Evolutionary conservation across 2,329 filamentous ascomycete species (phyloP).

Genomic region (Fusarium tjaetaba): DNA sequence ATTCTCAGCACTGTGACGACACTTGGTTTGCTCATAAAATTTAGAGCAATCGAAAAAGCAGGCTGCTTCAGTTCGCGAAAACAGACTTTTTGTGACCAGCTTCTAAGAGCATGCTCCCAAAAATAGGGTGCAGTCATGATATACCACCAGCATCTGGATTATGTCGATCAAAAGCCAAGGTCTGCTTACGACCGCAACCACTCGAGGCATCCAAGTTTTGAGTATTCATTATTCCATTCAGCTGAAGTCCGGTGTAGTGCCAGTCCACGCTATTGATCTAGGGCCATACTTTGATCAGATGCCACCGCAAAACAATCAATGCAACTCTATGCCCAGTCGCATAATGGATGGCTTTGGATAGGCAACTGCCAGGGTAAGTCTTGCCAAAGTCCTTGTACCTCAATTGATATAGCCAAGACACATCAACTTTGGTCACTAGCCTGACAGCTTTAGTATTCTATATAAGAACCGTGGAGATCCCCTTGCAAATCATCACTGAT

Average conservation of each 20-base stretch:
- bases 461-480: too few species aligned
- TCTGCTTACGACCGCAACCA: not conserved
- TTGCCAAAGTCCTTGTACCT: not conserved
- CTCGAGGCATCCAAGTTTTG: not conserved
- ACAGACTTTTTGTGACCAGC: not conserved
- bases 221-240: too few species aligned
- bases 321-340: accelerated
- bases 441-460: too few species aligned
- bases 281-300: too few species aligned
- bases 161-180: not conserved
- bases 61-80: too few species aligned
- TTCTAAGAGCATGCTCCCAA: not conserved
- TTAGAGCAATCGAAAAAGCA: not conserved
- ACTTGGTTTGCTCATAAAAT: accelerated
- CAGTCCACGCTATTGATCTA: too few species aligned
- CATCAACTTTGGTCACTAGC: accelerated
- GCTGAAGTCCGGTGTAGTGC: too few species aligned
- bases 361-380: not conserved
- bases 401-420: not conserved
- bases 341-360: too few species aligned
- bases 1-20: not conserved
- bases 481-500: not conserved
- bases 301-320: too few species aligned
- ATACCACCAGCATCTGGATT: too few species aligned
- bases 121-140: not conserved